Evolutionary conservation across 306 rosid species (phyloP).

Genomic region (Alnus rubra): DNA sequence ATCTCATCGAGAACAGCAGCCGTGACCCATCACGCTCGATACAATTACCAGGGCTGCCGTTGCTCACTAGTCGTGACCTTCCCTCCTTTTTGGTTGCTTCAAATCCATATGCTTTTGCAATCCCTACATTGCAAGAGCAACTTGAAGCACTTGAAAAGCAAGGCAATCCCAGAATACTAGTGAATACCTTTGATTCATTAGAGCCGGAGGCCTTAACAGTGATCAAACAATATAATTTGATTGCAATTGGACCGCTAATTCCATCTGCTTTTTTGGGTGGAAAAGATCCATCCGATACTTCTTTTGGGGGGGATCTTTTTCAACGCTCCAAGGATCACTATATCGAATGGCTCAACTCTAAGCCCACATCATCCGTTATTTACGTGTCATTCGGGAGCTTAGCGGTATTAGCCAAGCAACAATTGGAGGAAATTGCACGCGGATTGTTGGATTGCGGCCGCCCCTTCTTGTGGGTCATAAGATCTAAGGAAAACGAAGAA

Average conservation of each 20-base stretch:
- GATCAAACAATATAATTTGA: not conserved
- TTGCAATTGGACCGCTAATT: slow-evolving; percentile 62
- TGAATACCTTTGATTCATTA: slow-evolving; percentile 34
- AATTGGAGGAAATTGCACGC: slow-evolving; percentile 59
- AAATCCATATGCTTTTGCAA: not conserved
- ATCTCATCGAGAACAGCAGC: not conserved
- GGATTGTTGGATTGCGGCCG: slow-evolving; percentile 45
- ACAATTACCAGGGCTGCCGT: slow-evolving; percentile 20
- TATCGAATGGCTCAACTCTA: slow-evolving; percentile 54
- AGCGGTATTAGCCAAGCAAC: slow-evolving; percentile 29
- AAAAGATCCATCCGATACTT: slow-evolving; percentile 32
- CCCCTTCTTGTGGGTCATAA: slow-evolving; percentile 62
- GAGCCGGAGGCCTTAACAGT: slow-evolving; percentile 34
- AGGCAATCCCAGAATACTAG: slow-evolving; percentile 18
- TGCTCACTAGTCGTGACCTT: slow-evolving; percentile 27
- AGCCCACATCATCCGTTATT: slow-evolving; percentile 43
- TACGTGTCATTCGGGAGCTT: slow-evolving; percentile 68
- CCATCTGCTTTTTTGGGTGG: slow-evolving; percentile 47
- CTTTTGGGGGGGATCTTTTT: slow-evolving; percentile 43
- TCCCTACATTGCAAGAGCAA: slow-evolving; percentile 14
- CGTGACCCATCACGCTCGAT: not conserved
- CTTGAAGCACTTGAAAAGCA: slow-evolving; percentile 9
- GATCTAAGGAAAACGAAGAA: slow-evolving; percentile 6
- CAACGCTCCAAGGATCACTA: slow-evolving; percentile 11
- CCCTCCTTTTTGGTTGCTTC: slow-evolving; percentile 35